phyloP scores from a whole-genome alignment of 2,329 filamentous ascomycete genomes.

The Ophiosphaerella korrae region DNA sequence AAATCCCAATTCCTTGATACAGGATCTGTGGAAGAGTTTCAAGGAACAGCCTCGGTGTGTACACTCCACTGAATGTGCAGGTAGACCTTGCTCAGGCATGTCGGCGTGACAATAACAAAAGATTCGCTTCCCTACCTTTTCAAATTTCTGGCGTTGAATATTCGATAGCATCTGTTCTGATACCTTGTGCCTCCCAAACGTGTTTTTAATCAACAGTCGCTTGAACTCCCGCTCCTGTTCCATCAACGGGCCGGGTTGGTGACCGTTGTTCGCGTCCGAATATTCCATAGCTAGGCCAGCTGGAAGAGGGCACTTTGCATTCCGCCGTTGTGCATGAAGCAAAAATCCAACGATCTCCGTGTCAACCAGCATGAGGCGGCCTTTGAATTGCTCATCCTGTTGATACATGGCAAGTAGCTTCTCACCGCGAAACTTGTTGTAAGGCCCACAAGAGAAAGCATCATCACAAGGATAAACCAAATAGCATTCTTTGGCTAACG shows the following conservation, averaged over 20 bases:
- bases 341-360: conserved; percentile 22
- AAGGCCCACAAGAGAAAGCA: conserved; percentile 19
- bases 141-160: conserved; percentile 8
- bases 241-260: conserved; percentile 18
- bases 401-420: conserved; percentile 25
- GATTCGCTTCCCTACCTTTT: not conserved
- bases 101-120: conserved; percentile 29
- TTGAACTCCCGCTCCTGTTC: conserved; percentile 22
- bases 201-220: conserved; percentile 15
- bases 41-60: conserved; percentile 20
- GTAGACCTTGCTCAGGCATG: not conserved
- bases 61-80: conserved; percentile 16
- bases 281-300: conserved; percentile 18
- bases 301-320: conserved; percentile 7
- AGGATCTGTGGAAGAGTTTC: conserved; percentile 27
- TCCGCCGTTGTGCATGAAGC: not conserved
- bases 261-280: conserved; percentile 7
- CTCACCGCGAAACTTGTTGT: conserved; percentile 24
- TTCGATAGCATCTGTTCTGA: conserved; percentile 7
- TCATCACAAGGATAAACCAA: conserved; percentile 22
- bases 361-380: conserved; percentile 32
- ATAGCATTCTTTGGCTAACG: conserved; percentile 23
- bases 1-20: conserved; percentile 23
- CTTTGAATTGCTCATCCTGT: conserved; percentile 15
- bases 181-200: conserved; percentile 10